Percentiles rank a stretch among this genome's conserved stretches.
Evolutionary conservation across 495 filamentous ascomycete genomes (phyloP).

Genomic region (Xylaria sp.): DNA sequence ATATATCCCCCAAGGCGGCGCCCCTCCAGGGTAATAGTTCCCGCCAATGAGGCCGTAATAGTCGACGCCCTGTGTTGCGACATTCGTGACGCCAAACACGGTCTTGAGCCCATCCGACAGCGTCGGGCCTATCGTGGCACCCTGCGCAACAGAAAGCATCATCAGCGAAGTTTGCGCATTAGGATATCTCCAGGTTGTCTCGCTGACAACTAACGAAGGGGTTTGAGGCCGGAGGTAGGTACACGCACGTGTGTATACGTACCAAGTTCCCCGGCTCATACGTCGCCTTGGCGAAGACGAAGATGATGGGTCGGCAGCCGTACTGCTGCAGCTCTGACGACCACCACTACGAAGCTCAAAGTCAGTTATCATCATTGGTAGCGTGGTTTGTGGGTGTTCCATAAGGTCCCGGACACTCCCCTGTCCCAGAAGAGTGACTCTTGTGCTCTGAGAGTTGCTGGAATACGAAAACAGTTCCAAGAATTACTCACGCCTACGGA

Average conservation of each 20-base stretch:
- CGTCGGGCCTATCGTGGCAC: conserved; percentile 49
- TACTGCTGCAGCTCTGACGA: conserved; percentile 50
- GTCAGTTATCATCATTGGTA: no score
- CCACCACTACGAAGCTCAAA: no score
- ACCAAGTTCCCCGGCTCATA: conserved; percentile 61
- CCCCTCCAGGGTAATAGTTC: conserved; percentile 46
- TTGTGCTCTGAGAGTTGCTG: no score
- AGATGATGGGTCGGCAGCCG: conserved; percentile 51
- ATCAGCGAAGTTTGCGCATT: conserved; percentile 12
- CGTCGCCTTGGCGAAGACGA: conserved; percentile 58
- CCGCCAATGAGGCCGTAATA: conserved; percentile 48
- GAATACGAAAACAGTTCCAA: no score
- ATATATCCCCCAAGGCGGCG: conserved; percentile 44
- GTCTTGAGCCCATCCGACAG: conserved; percentile 47
- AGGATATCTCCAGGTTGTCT: neutral
- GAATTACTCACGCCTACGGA: no score
- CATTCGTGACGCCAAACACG: conserved; percentile 47
- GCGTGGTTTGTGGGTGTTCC: no score
- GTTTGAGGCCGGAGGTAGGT: neutral
- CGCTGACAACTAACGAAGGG: neutral
- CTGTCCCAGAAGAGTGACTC: no score
- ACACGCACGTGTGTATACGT: conserved; percentile 17
- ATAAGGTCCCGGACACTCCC: no score
- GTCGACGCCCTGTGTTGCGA: conserved; percentile 49
- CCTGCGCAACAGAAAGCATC: conserved; percentile 36